Base-by-base conservation (phyloP, 2,329 filamentous ascomycete species). In the Penicillium expansum region DNA sequence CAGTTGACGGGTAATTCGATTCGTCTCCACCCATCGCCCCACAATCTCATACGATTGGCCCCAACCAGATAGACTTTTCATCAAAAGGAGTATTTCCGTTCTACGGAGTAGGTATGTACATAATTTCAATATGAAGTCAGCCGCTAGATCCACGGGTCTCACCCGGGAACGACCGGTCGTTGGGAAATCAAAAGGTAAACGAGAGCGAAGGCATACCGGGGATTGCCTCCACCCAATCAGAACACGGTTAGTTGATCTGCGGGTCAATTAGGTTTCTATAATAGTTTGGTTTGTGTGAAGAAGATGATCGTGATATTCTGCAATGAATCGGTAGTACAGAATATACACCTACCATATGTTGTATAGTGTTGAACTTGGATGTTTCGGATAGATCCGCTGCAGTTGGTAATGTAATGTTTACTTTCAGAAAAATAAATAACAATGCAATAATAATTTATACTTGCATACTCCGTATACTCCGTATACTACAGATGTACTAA, bases 11-110 rank as follows among this genome's bases (percentile, higher is more conserved):
- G 41, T 16, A 32, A 43, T 22, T 55, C 48, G 53, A 44, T 44
- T 30, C 4, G n/a, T 52, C 44, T 32, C 52, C 44, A 39, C 20
- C 24, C 30, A 33, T 37, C 6, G 6, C 14, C 5, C n/a, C 24
- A 33, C 20, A 14, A 30, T 27, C 14, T 6, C 10, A 20, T 11
- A 30, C 33, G 27, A 56, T 52, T 61, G 50, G 59, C 24, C 32
- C 32, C 27, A 29, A n/a, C 13, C 35, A 60, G 56, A 61, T 65
- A 59, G 48, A 56, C 54, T 58, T 64, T 58, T 24, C 29, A 42
- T 13, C 8, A 44, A 29, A 29, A 22, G 9, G 14, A 29, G 18
- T 18, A 27, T 27, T 8, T 51, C 18, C n/a, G 13, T 10, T 35
- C 24, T n/a, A n/a, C n/a, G n/a, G n/a, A n/a, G n/a, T n/a, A n/a